These are phyloP conservation scores for Picochlorum sp. DNA, from an alignment of 139 green algal genomes.

Conservation along the genomic window DNA sequence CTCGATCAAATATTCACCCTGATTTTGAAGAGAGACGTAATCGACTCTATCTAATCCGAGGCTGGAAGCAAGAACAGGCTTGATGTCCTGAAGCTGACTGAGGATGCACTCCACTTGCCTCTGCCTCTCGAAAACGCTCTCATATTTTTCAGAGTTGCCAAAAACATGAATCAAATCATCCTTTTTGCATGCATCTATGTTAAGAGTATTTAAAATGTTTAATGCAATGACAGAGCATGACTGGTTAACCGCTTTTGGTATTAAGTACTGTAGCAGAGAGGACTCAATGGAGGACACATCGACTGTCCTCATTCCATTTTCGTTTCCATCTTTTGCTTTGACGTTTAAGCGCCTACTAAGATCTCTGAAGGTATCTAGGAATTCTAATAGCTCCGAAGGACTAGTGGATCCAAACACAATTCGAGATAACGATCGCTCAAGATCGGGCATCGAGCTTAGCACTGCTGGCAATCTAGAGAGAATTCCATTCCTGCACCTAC, in stretches of 20 bases:
- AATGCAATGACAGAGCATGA: too few species aligned
- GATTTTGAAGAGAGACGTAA: constrained; percentile 36
- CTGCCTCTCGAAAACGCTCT: too few species aligned
- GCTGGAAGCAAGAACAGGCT: constrained; percentile 20
- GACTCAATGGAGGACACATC: too few species aligned
- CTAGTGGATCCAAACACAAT: constrained; percentile 58
- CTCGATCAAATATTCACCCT: constrained; percentile 65
- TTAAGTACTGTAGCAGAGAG: too few species aligned
- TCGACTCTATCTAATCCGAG: constrained; percentile 25
- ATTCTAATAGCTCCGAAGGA: constrained; percentile 55
- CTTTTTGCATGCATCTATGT: too few species aligned
- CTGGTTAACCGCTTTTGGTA: too few species aligned
- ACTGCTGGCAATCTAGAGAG: constrained; percentile 10
- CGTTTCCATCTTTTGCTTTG: constrained; percentile 25
- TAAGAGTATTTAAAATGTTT: too few species aligned
- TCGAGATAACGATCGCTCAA: constrained; percentile 65
- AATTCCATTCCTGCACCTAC: constrained; percentile 5
- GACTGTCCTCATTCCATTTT: too few species aligned
- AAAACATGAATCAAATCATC: too few species aligned
- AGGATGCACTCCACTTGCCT: constrained; percentile 21
- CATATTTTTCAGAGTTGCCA: too few species aligned
- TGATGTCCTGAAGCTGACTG: constrained; percentile 26
- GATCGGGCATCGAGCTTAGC: constrained; percentile 55
- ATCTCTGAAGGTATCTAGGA: constrained; percentile 25
- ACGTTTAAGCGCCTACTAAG: constrained; percentile 22